Base-by-base conservation (phyloP, 108 stramenopile genomes). In the Fragilaria crotonensis region DNA sequence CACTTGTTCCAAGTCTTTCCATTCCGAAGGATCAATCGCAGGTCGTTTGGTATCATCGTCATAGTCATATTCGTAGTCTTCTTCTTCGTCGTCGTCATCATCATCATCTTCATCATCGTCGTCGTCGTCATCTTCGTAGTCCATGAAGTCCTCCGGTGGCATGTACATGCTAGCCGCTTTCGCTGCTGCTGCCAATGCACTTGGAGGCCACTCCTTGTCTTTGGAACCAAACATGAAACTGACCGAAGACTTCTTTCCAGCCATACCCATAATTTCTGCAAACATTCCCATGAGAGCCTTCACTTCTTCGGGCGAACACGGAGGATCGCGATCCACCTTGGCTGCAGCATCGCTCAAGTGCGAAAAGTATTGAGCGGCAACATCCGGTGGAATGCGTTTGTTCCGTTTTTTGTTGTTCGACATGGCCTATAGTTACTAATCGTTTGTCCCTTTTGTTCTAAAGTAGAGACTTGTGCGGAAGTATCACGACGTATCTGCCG, bases 211-310 rank as follows among this genome's bases (percentile, higher is more conserved):
- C 18, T 52, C 25, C 2, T 25, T 52, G 22, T 52, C 23, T 4
- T 52, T 52, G 18, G 51, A 52, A 18, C 23, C 51, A 25, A 25
- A 52, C 25, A 25, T 52, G 21, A 25, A 3, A 52, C 5, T 25
- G 18, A 25, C 3, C 2, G 51, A 52, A 26, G 51, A 52, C 18
- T 52, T 52, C 18, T 52, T 25, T 30, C 19, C 33, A 22, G 21
- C 18, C 45, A 60, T 49, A 4, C 76, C 76, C 76, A 81, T 77
- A 28, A 81, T 75, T 66, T 81, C 80, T 14, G 76, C 71, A 70
- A 81, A 81, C 80, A 81, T 81, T 33, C 52, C 59, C 70, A 77
- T 72, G 23, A 81, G 63, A 9, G 80, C 76, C 48, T 81, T 81
- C 76, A 81, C 76, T 72, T 81, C 80, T 19, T 64, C 76, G 21